Percentiles rank a stretch among this genome's conserved stretches.
Evolutionary conservation across 208 protist species (phyloP).

Genomic region (Trypanosoma congolense): DNA sequence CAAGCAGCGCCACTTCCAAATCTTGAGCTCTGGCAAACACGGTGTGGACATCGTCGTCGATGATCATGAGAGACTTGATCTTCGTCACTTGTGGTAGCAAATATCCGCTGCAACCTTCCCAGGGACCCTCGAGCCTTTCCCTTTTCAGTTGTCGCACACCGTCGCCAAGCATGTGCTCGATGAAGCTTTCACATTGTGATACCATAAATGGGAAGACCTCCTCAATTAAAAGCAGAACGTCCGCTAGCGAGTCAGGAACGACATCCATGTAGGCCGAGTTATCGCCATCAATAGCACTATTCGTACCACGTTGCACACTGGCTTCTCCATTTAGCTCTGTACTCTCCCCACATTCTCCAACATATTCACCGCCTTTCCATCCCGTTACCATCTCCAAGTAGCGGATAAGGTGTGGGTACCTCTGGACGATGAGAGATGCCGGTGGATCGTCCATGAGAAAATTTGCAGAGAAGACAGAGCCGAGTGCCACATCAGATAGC

Average conservation of each 20-base stretch:
- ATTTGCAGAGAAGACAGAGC: slow-evolving; percentile 61
- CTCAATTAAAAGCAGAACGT: slow-evolving; percentile 55
- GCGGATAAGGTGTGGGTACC: slow-evolving; percentile 56
- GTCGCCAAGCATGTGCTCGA: slow-evolving; percentile 71
- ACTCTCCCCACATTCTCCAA: slow-evolving; percentile 6
- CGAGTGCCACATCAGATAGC: slow-evolving; percentile 76
- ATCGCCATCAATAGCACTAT: not conserved
- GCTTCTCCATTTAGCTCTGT: not conserved
- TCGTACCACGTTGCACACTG: not conserved
- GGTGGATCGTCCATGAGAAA: slow-evolving; percentile 83
- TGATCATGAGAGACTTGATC: slow-evolving; percentile 83
- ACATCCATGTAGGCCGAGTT: slow-evolving; percentile 46
- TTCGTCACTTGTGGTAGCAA: slow-evolving; percentile 61
- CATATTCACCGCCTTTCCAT: slow-evolving; percentile 41
- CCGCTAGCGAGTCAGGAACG: slow-evolving; percentile 66
- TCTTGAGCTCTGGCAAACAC: slow-evolving; percentile 65
- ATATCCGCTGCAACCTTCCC: slow-evolving; percentile 76
- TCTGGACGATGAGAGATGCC: slow-evolving; percentile 43
- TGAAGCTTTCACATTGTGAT: slow-evolving; percentile 75
- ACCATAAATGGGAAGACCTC: slow-evolving; percentile 86
- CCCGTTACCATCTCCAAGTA: slow-evolving; percentile 80
- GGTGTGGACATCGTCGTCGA: slow-evolving; percentile 67
- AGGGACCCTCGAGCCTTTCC: slow-evolving; percentile 46
- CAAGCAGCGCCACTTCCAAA: slow-evolving; percentile 74
- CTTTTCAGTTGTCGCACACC: slow-evolving; percentile 46